phyloP scores from a whole-genome alignment of 345 rosid species.

The Moricandia arvensis region DNA sequence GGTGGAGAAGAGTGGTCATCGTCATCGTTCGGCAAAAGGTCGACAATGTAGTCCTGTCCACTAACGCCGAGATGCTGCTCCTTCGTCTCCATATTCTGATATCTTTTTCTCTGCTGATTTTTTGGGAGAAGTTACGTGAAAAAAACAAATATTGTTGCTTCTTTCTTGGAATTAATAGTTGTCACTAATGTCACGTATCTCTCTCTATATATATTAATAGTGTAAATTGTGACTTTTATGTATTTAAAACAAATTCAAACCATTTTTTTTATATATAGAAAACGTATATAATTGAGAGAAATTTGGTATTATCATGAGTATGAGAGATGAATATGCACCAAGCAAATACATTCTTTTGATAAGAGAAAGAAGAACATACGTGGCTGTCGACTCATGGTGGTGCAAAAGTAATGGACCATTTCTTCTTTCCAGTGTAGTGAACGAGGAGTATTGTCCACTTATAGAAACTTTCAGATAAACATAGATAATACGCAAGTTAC shows the following conservation, averaged over 20 bases:
- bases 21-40: conserved; percentile 26
- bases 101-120: conserved; percentile 1
- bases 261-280: neutral
- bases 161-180: neutral
- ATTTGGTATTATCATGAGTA: neutral
- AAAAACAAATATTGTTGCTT: conserved; percentile 14
- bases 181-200: neutral
- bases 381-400: neutral
- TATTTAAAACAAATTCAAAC: neutral
- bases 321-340: neutral
- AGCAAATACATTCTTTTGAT: neutral
- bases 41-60: conserved; percentile 29
- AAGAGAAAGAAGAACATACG: neutral
- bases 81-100: conserved; percentile 16
- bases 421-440: neutral
- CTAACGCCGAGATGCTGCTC: conserved; percentile 14
- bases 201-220: neutral
- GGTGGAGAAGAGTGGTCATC: conserved; percentile 2
- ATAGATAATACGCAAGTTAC: neutral
- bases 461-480: neutral
- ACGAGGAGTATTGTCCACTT: neutral
- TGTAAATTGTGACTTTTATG: neutral
- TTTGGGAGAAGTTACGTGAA: conserved; percentile 26
- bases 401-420: conserved; percentile 5
- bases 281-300: neutral